These are phyloP conservation scores for Nicotiana noctiflora DNA, from an alignment of 257 asterid genomes.

Conservation along the genomic window DNA sequence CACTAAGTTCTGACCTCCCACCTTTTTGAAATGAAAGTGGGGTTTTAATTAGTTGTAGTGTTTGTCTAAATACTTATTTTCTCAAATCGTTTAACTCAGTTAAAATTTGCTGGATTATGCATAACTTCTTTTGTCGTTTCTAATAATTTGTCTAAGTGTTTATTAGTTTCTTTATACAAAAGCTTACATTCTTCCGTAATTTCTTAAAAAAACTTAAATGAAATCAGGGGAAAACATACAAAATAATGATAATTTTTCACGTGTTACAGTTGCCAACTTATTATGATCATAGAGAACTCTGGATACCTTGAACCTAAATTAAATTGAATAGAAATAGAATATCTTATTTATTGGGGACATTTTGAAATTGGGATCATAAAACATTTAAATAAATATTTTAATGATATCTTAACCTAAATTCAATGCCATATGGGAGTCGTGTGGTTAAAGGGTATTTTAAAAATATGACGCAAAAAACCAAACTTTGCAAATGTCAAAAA, in stretches of 20 bases:
- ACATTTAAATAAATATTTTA: background rate
- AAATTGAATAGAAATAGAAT: background rate
- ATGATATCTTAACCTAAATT: background rate
- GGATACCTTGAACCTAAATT: too few species aligned
- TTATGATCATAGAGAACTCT: too few species aligned
- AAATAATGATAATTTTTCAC: background rate
- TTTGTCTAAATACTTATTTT: background rate
- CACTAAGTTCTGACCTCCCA: background rate
- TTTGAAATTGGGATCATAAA: background rate
- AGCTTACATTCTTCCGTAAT: background rate
- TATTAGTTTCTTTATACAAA: too few species aligned
- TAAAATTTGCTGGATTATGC: background rate
- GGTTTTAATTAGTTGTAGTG: background rate
- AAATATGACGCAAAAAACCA: background rate
- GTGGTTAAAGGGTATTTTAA: background rate
- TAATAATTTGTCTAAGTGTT: too few species aligned
- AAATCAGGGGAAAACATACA: background rate
- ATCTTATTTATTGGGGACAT: background rate
- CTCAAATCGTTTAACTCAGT: background rate
- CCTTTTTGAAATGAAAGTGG: background rate
- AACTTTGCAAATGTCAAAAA: background rate
- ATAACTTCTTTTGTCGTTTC: background rate
- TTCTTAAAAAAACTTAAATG: background rate
- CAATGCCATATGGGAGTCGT: background rate
- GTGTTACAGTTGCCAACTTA: background rate